A percentile compares a stretch with the other conserved stretches of the same genome.
Evolutionary conservation across 768 basidiomycete species (phyloP).

Genomic region (Rhizopogon vesiculosus): DNA sequence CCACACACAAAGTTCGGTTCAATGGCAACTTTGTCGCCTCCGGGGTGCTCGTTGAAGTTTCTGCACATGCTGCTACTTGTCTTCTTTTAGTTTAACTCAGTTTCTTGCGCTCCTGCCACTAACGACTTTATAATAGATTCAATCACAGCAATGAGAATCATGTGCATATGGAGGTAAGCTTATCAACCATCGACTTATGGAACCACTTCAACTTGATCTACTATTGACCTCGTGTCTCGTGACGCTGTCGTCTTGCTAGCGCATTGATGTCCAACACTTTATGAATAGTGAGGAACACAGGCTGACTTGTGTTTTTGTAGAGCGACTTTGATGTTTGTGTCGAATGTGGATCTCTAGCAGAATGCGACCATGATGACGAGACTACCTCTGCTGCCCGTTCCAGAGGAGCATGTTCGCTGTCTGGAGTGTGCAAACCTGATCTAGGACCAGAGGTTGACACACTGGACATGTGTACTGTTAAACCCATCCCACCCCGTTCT

Average conservation of each 20-base stretch:
- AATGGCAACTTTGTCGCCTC: not conserved
- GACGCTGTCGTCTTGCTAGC: not conserved
- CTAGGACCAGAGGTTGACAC: conserved; percentile 27
- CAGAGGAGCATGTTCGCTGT: not conserved
- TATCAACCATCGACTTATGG: conserved; percentile 12
- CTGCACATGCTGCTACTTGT: not conserved
- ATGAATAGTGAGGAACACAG: not conserved
- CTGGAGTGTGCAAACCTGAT: not conserved
- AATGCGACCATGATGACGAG: conserved; percentile 64
- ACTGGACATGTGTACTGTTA: conserved; percentile 68
- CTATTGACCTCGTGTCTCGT: not conserved
- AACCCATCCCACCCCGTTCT: conserved; percentile 39
- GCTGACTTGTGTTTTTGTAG: conserved; percentile 30
- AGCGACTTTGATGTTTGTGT: conserved; percentile 72
- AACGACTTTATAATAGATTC: conserved; percentile 43
- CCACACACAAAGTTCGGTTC: not conserved
- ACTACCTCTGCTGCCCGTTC: conserved; percentile 2
- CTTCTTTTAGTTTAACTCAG: conserved; percentile 1
- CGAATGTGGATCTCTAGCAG: conserved; percentile 61
- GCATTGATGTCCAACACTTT: conserved; percentile 5
- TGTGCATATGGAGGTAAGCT: conserved; percentile 65
- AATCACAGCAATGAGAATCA: conserved; percentile 68
- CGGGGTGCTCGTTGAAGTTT: not conserved
- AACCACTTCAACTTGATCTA: not conserved
- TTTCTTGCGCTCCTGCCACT: conserved; percentile 6